A percentile compares a stretch with the other conserved stretches of the same genome.
Evolutionary conservation across 2,329 filamentous ascomycete species (phyloP).

Genomic region (Aspergillus sp.): DNA sequence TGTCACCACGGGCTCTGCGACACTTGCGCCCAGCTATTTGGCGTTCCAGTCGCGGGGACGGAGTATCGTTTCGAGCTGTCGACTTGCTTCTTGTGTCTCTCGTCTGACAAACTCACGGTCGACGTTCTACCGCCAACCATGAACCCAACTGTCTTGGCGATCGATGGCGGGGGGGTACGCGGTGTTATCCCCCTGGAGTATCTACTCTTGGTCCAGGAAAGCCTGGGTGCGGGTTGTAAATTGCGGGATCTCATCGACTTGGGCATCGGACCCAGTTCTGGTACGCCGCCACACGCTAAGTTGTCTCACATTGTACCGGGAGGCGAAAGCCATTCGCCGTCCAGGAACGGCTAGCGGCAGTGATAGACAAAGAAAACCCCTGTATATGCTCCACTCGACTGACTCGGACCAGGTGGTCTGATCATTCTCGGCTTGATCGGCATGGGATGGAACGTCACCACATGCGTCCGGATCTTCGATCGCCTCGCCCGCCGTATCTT

Average conservation of each 20-base stretch:
- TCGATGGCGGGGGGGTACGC: conserved; percentile 20
- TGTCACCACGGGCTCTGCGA: conserved; percentile 15
- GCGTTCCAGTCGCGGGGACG: background rate
- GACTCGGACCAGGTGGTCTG: conserved; percentile 11
- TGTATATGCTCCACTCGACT: background rate
- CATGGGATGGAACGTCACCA: conserved; percentile 8
- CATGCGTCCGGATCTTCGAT: conserved; percentile 11
- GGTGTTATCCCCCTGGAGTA: conserved; percentile 18
- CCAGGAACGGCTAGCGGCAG: background rate
- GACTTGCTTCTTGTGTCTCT: conserved; percentile 1
- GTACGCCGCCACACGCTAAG: conserved; percentile 3
- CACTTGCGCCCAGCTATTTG: conserved; percentile 18
- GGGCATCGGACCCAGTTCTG: conserved; percentile 13
- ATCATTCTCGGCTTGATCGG: conserved; percentile 13
- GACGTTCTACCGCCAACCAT: conserved; percentile 19
- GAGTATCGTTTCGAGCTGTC: conserved; percentile 18
- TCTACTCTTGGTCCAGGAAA: conserved; percentile 13
- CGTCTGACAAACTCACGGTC: conserved; percentile 1
- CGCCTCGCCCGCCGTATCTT: conserved; percentile 12
- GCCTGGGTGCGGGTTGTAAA: conserved; percentile 4
- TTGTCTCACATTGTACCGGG: background rate
- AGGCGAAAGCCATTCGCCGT: background rate
- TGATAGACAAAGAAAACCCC: background rate
- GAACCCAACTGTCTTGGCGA: conserved; percentile 12
- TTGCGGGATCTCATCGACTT: conserved; percentile 17